Base-by-base conservation (phyloP, 2,329 filamentous ascomycete species). In the Aspergillus eucalypticola region DNA sequence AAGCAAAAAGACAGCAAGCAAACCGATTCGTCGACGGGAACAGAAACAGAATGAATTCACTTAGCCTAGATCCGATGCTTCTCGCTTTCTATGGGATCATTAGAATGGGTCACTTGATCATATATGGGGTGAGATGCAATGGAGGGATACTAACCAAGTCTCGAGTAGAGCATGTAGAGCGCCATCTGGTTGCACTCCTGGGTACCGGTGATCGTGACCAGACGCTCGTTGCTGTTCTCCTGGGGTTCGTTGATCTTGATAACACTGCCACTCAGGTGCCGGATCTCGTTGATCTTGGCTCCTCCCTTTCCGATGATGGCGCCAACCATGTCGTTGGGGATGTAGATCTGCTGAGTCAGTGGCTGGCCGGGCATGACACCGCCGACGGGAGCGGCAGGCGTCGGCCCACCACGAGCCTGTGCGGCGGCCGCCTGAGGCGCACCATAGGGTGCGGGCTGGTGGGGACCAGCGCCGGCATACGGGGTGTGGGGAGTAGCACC, bases 191-290 rank as follows among this genome's bases (percentile, higher is more conserved):
- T 99, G 83, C 92, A 97, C 79, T 99, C 95, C 71, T 96, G 92
- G 5, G 95, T 98, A 66, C 95, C 95, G 2, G 95, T 97, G 69
- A 99, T 96, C 15, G 95, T 99, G 60, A 99, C 95, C 61, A 99
- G 83, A 64, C 95, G 89, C 82, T 99, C 95, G 73, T 98, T 99
- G 84, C 92, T 98, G 80, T 96, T 98, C 78, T 98, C 95, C 76
- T 97, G 95, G 1, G 95, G 95, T 76, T 99, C 95, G 75, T 99
- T 98, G 83, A 99, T 99, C 83, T 99, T 99, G 78, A 99, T 98
- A 50, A 99, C 93, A 79, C 94, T 98, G 68, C 94, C 95, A 76
- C 91, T 96, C 70, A 99, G 88, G 76, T 97, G 92, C 68, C 95
- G 88, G 67, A 99, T 99, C 79, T 99, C 95, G 75, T 99, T 99